phyloP scores from a whole-genome alignment of 2,329 filamentous ascomycete genomes.

The Ceratocystiopsis sp. region DNA sequence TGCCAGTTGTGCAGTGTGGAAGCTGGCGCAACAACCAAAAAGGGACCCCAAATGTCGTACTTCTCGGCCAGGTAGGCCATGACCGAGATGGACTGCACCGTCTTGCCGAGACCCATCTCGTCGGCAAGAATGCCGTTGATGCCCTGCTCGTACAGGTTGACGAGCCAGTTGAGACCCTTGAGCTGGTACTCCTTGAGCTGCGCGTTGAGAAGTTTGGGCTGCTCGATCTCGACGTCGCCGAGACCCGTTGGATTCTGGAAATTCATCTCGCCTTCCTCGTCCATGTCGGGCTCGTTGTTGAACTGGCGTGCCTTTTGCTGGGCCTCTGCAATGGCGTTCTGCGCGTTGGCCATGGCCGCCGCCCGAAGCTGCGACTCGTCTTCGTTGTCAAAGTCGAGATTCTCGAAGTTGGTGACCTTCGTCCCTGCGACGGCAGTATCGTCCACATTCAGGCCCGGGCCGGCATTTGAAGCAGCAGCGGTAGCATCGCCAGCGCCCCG shows the following conservation, averaged over 20 bases:
- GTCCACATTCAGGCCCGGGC: slow-evolving; percentile 9
- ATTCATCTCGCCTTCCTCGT: slow-evolving; percentile 96
- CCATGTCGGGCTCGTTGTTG: slow-evolving; percentile 56
- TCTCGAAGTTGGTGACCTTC: slow-evolving; percentile 86
- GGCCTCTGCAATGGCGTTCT: slow-evolving; percentile 87
- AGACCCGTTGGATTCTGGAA: slow-evolving; percentile 97
- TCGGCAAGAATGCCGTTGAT: slow-evolving; percentile 99
- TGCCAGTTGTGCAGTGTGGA: slow-evolving; percentile 99
- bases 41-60: slow-evolving; percentile 96
- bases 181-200: slow-evolving; percentile 97
- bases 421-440: slow-evolving; percentile 37
- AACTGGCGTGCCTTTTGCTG: slow-evolving; percentile 87
- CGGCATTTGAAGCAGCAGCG: not conserved
- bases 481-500: slow-evolving; percentile 17
- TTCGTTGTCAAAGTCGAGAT: slow-evolving; percentile 88
- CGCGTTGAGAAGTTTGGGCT: slow-evolving; percentile 83
- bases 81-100: slow-evolving; percentile 95
- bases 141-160: slow-evolving; percentile 96
- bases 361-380: slow-evolving; percentile 68
- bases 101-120: slow-evolving; percentile 99
- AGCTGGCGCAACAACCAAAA: slow-evolving; percentile 87
- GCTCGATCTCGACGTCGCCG: slow-evolving; percentile 83
- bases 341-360: slow-evolving; percentile 87
- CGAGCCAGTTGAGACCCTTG: slow-evolving; percentile 98
- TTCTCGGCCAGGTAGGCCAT: slow-evolving; percentile 97